phyloP scores from a whole-genome alignment of 1,284 basidiomycete species.

The Fomes fomentarius region DNA sequence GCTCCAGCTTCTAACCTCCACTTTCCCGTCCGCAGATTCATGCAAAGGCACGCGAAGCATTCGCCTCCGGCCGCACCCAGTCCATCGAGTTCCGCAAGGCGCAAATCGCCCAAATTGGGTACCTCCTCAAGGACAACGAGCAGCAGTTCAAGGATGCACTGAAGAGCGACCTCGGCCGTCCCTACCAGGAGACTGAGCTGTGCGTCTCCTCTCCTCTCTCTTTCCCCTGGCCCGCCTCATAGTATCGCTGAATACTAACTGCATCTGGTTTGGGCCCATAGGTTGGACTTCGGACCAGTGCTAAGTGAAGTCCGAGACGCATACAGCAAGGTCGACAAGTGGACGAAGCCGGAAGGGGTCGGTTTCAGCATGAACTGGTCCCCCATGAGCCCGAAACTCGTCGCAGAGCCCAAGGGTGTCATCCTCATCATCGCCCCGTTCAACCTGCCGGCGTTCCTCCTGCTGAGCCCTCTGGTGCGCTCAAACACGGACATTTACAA shows the following conservation, averaged over 20 bases:
- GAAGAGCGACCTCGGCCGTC: conserved; percentile 58
- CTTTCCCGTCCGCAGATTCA: conserved; percentile 47
- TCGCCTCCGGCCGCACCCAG: conserved; percentile 61
- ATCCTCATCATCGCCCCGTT: conserved; percentile 63
- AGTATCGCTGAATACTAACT: no score
- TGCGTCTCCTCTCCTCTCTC: conserved; percentile 37
- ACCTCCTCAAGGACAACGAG: conserved; percentile 68
- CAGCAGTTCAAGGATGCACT: conserved; percentile 57
- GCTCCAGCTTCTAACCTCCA: no score
- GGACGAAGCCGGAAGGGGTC: conserved; percentile 73
- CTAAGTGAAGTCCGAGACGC: conserved; percentile 65
- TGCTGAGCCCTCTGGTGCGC: conserved; percentile 55
- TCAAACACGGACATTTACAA: neutral
- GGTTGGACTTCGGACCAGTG: conserved; percentile 50
- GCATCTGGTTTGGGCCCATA: no score
- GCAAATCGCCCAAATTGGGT: conserved; percentile 66
- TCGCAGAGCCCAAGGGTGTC: conserved; percentile 78
- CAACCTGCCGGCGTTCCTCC: conserved; percentile 56
- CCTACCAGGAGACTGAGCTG: conserved; percentile 56
- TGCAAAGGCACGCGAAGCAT: conserved; percentile 50
- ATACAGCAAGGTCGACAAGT: conserved; percentile 71
- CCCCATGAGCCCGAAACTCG: conserved; percentile 61
- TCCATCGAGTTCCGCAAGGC: conserved; percentile 64
- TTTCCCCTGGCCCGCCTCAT: no score
- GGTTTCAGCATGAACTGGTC: conserved; percentile 57